Evolutionary conservation across 306 rosid genomes (phyloP), one percentile per base, ranked within the genome.

Genomic region (Inga oerstediana): DNA sequence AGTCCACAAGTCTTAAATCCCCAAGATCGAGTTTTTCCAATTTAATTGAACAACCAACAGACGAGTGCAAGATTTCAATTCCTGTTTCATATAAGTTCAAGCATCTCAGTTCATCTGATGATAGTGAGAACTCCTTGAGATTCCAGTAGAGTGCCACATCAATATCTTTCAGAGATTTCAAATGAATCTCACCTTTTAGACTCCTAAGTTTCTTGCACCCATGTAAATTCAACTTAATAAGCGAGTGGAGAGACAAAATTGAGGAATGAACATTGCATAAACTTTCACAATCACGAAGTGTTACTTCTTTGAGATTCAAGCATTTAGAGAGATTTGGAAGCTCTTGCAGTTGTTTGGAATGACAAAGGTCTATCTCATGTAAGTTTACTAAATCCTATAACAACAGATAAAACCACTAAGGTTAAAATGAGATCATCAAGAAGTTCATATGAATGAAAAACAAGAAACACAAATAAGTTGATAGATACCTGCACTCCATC

Each of bases 241-340:
- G 80, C 20, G 20, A 14, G 8, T 13, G 39, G 2, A 79, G 69
- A 65, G n/a, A 64, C 24, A 48, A 73, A 75, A 82, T 67, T 1
- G 80, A 62, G 2, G 80, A 7, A 61, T 78, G 88, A 24, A 85
- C 37, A 17, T 77, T 13, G 5, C 20, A 14, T 64, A 85, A 76
- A 76, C 51, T 76, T 24, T 6, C 7, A 7, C 61, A 73, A 1
- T 0, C 0, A 14, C 0, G 1, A 7, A 46, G 59, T 1, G 0
- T 0, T 32, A 32, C 34, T 15, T 0, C 7, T 46, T 80, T 69
- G 52, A 85, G 72, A 7, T n/a, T 45, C 7, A 19, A 72, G 54
- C 79, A 52, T 19, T 51, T 39, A 2, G 45, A 41, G 45, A 41
- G 6, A 8, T 41, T 0, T 0, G 45, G 45, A 0, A 41, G 45